Evolutionary conservation across 202 grass and related monocot genomes (phyloP), one percentile per base, ranked within the genome.

Genomic region (Schoenoplectus tabernaemontani): DNA sequence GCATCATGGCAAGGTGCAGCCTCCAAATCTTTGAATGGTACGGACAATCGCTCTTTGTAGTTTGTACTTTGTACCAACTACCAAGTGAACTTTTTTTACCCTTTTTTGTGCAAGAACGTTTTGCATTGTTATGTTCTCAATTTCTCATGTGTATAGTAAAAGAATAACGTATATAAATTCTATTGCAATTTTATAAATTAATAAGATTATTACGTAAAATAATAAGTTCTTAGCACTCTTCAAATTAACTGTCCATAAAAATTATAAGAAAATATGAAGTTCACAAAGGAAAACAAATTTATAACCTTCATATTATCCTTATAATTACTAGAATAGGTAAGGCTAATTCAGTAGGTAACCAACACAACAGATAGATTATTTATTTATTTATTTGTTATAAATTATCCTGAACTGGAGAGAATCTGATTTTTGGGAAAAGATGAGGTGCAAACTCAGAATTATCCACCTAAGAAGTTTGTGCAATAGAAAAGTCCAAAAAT

Each of bases 401-500:
- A 23, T 59, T 26, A 9, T 59, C 26, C 2, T 0, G n/a, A 63
- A 79, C 76, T 61, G 76, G 76, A 79, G 51, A 61, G 19, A 17
- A 79, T 60, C 30, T 46, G 36, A 62, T 4, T 72, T 28, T 32
- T 9, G 3, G 4, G 20, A 28, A 51, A 80, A 68, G 47, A 17
- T 22, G 77, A 64, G 56, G 19, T 10, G 13, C 4, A 59, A 57
- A 78, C 26, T 53, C 3, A n/a, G 13, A 64, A 32, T 34, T 33
- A 65, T 80, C 59, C 78, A 80, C 60, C n/a, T 19, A 65, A 64
- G 28, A 80, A 63, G 15, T 51, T 65, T 7, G 3, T 43, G 28
- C 24, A 80, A 65, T 65, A 80, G 78, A 80, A 80, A 80, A 80
- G 13, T 64, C 60, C 78, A n/a, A n/a, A 12, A 78, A 80, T 80